A percentile compares a stretch with the other conserved stretches of the same genome.
These are phyloP conservation scores for Jatropha podagrica DNA, from an alignment of 441 rosid genomes.

Conservation along the genomic window DNA sequence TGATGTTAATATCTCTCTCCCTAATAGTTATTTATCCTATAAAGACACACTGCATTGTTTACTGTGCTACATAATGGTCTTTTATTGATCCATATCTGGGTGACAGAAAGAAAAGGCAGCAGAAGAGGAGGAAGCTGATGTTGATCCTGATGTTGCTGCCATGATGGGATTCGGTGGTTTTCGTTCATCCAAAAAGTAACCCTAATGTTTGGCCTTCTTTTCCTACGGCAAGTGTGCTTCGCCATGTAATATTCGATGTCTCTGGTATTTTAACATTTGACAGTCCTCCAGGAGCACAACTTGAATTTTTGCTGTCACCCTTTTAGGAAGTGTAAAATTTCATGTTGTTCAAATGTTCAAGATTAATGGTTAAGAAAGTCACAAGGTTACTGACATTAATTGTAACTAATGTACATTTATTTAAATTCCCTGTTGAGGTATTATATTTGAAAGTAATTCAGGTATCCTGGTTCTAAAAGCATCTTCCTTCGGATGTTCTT, in stretches of 20 bases:
- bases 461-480: no score
- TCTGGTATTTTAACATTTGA: not conserved
- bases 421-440: not conserved
- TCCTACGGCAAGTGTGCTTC: not conserved
- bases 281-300: not conserved
- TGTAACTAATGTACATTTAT: not conserved
- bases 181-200: conserved; percentile 70
- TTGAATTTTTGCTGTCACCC: not conserved
- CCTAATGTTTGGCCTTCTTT: not conserved
- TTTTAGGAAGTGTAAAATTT: conserved; percentile 4
- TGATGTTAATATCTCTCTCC: not conserved
- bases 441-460: no score
- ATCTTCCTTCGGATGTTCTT: no score
- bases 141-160: conserved; percentile 90
- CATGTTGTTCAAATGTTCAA: not conserved
- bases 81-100: conserved; percentile 8
- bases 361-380: not conserved
- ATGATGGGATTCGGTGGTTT: conserved; percentile 98
- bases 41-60: not conserved
- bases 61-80: not conserved
- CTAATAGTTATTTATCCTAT: no score
- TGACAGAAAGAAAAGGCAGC: conserved; percentile 76
- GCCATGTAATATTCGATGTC: conserved; percentile 7
- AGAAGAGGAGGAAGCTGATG: conserved; percentile 82
- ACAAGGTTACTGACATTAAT: not conserved